Percentiles rank a stretch among this genome's conserved stretches.
These are phyloP conservation scores for Tilletiaria anomala DNA, from an alignment of 1,284 basidiomycete species.

Conservation along the genomic window DNA sequence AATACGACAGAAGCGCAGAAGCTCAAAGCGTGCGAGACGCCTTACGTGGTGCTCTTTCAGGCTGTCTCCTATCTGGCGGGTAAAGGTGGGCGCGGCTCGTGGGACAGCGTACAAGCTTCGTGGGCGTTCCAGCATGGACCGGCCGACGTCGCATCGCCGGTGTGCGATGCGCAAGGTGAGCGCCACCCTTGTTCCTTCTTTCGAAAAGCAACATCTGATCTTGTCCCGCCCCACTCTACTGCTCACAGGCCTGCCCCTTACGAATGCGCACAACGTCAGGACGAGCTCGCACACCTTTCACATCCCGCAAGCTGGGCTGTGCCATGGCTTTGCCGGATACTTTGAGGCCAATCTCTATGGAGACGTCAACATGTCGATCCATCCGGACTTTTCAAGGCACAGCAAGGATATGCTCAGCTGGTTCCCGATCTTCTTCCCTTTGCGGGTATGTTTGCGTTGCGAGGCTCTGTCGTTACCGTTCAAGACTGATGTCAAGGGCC, in stretches of 20 bases:
- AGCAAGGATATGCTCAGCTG: conserved; percentile 89
- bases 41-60: conserved; percentile 96
- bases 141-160: conserved; percentile 13
- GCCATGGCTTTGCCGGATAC: conserved; percentile 95
- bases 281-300: conserved; percentile 53
- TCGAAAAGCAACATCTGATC: neutral
- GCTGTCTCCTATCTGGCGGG: conserved; percentile 48
- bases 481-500: conserved; percentile 1
- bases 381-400: conserved; percentile 65
- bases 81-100: conserved; percentile 46
- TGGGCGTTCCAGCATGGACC: conserved; percentile 82
- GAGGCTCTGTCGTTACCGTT: no score
- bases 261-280: conserved; percentile 42
- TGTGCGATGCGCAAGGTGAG: conserved; percentile 12
- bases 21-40: conserved; percentile 61
- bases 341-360: conserved; percentile 90
- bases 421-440: conserved; percentile 94
- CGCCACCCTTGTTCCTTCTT: no score
- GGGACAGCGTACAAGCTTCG: conserved; percentile 75
- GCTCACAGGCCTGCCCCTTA: conserved; percentile 36
- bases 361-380: conserved; percentile 78
- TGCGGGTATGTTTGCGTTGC: conserved; percentile 12
- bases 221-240: neutral
- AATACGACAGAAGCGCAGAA: conserved; percentile 1
- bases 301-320: conserved; percentile 82